Evolutionary conservation across 75 land plant species (phyloP), one percentile per base, ranked within the genome.

Genomic region (Pinus taeda): DNA sequence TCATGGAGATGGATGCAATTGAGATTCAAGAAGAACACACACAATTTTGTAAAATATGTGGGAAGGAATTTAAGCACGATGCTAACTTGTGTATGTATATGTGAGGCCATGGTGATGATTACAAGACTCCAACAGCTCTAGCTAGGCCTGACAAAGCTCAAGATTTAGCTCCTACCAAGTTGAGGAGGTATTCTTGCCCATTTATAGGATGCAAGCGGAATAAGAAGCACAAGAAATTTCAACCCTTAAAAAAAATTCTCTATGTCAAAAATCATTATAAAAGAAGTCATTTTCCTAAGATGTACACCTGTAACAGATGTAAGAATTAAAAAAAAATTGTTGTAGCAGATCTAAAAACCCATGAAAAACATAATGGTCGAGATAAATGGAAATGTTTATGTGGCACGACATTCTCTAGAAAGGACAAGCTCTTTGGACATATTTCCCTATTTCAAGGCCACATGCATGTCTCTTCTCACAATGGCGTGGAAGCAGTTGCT

Each of bases 81-180:
- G 97, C 95, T 6, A 94, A 94, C 76, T 57, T 94, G 60, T 80
- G 97, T 60, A 94, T 94, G 95, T 95, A 94, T 76, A 94, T 94
- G 97, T 81, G 97, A 59, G 95, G 93, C 18, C 97, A 94, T 22
- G 97, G 97, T 0, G 93, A 94, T 36, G 89, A 94, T 83, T 94
- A 94, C 85, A 94, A 94, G 83, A 88, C 97, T 1, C 86, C 84
- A 18, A 91, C 86, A 0, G 97, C 97, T 56, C 75, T 84, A 15
- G 82, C 82, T 60, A 91, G 84, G 75, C 95, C 83, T 85, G 83
- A 76, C 70, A 89, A 88, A 63, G 88, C 85, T 29, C 57, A 77
- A 0, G 75, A 79, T 59, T 71, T 73, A 1, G 83, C 81, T 21
- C 71, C 82, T 0, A 26, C 75, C 17, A 80, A 79, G 33, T 77